Conservation (phyloP, 1,284 basidiomycete species). For the Coniferiporia weirii region DNA sequence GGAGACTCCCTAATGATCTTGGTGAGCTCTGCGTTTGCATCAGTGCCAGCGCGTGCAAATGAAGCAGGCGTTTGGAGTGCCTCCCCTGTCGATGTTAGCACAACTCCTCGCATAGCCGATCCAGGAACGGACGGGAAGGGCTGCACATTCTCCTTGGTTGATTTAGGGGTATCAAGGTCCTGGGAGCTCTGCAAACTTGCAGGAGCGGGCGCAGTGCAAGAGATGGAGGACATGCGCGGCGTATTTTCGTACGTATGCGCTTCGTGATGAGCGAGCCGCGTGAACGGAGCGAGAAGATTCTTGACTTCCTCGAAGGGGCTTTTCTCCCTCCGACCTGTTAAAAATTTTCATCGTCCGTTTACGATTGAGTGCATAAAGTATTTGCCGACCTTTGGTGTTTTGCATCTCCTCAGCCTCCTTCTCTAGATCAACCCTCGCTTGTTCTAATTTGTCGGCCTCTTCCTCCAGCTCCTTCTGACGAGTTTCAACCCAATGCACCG, state of each 20-base stretch:
- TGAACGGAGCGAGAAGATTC: slow-evolving; percentile 54
- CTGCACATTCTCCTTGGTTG: slow-evolving; percentile 29
- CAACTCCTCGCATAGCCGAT: slow-evolving; percentile 78
- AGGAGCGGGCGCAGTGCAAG: slow-evolving; percentile 26
- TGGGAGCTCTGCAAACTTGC: slow-evolving; percentile 19
- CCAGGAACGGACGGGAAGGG: slow-evolving; percentile 28
- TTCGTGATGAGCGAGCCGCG: slow-evolving; percentile 34
- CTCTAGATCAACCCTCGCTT: slow-evolving; percentile 42
- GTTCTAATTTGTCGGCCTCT: slow-evolving; percentile 48
- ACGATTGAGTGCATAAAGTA: not conserved
- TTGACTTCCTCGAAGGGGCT: slow-evolving; percentile 68
- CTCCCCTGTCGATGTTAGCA: slow-evolving; percentile 70
- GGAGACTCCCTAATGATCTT: slow-evolving; percentile 62
- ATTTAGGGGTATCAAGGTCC: slow-evolving; percentile 37
- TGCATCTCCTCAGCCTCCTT: slow-evolving; percentile 36
- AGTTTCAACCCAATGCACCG: slow-evolving; percentile 45
- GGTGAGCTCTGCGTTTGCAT: slow-evolving; percentile 41
- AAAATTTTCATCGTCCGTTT: not conserved
- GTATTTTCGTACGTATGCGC: slow-evolving; percentile 21
- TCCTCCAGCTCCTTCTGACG: slow-evolving; percentile 47
- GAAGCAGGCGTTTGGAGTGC: slow-evolving; percentile 63
- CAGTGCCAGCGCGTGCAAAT: not conserved
- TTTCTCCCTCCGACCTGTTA: slow-evolving; percentile 45
- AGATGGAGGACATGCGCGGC: slow-evolving; percentile 23
- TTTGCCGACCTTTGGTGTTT: slow-evolving; percentile 29